Base-by-base conservation (phyloP, 176 grass and related monocot genomes). In the Zoysia pacifica region DNA sequence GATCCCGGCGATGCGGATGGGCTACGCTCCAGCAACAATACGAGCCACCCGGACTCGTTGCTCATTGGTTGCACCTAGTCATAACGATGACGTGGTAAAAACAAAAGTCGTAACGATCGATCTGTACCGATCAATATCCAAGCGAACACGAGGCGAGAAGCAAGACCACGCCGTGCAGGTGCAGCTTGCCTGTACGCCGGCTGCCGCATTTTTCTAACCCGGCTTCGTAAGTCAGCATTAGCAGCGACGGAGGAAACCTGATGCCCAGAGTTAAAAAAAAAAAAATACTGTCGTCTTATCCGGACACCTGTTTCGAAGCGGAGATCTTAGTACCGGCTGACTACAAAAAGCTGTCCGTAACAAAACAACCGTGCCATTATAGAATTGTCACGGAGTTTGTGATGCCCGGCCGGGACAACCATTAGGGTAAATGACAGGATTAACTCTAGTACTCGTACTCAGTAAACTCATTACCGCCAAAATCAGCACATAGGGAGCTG, bases 211-310 rank as follows among this genome's bases (percentile, higher is more conserved):
- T 87, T 62, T 8, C 53, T 10, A 49, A 35, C 36, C 20, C n/a
- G 8, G 12, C 36, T 20, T 44, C 62, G 51, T 40, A 78, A 78
- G 67, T 83, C 86, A 78, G 49, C 79, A 45, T 70, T 75, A 6
- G 64, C 79, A 39, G 72, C n/a, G 10, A 28, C 48, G 45, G 20
- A 28, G 28, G 28, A 70, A 19, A 14, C 14, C 15, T 12, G 73
- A 63, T 9, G 48, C 9, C 42, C 28, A 4, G 59, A 9, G 48
- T 78, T 77, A 71, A 62, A 75, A 39, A 53, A 35, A 53, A 35
- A 28, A 0, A 28, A 28, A 28, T 28, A 28, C 28, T 8, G 10
- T 41, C 40, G 7, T n/a, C 28, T 20, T 60, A 42, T 61, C 68
- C 18, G 14, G 45, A 39, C 81, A 50, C 65, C 64, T 70, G 35